phyloP scores from a whole-genome alignment of 768 basidiomycete species.

The Amanita rubescens region DNA sequence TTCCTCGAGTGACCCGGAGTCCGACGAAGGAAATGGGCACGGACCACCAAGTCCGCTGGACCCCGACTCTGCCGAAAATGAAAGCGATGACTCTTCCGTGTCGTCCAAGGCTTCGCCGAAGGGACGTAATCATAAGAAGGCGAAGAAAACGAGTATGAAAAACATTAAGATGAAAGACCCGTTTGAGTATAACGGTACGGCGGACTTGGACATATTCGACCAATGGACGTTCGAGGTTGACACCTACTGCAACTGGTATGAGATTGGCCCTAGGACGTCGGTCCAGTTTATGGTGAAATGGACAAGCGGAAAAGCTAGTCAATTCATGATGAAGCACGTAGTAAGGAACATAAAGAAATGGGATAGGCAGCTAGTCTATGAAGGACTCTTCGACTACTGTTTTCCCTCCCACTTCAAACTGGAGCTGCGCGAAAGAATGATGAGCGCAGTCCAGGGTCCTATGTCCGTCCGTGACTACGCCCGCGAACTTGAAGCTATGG shows the following conservation, averaged over 20 bases:
- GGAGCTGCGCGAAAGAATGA: conserved; percentile 1
- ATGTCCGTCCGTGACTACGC: not conserved
- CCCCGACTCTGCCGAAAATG: too few relatives aligned
- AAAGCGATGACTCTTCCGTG: too few relatives aligned
- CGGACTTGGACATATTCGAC: not conserved
- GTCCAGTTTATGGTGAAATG: conserved; percentile 7
- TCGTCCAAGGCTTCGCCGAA: too few relatives aligned
- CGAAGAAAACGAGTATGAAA: too few relatives aligned
- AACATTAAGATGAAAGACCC: not conserved
- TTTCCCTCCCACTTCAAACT: conserved; percentile 8
- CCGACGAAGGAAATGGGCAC: too few relatives aligned
- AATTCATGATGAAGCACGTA: conserved; percentile 9
- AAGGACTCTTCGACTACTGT: conserved; percentile 11
- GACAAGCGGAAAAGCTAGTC: conserved; percentile 8
- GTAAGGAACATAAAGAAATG: too few relatives aligned
- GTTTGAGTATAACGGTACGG: not conserved
- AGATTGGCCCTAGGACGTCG: not conserved
- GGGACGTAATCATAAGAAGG: too few relatives aligned
- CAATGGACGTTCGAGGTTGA: not conserved
- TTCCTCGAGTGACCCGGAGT: too few relatives aligned
- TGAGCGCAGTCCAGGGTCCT: not conserved
- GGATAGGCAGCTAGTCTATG: conserved; percentile 1
- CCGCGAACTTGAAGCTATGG: not conserved
- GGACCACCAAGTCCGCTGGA: too few relatives aligned
- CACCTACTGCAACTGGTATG: too few relatives aligned